A percentile compares a stretch with the other conserved stretches of the same genome.
phyloP scores from a whole-genome alignment of 2,329 filamentous ascomycete genomes.

The Xylariaceae sp. region DNA sequence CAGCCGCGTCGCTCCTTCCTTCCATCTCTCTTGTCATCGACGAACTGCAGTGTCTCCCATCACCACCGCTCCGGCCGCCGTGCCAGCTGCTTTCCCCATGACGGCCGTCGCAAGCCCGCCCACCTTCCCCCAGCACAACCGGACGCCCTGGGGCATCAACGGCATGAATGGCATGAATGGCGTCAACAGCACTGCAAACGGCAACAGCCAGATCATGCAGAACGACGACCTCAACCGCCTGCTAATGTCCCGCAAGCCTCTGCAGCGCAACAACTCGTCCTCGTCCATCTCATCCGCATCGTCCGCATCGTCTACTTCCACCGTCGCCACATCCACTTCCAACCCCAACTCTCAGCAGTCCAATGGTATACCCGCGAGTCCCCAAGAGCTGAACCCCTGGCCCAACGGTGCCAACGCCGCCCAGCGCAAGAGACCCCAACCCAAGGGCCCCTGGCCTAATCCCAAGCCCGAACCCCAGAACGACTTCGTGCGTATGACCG shows the following conservation, averaged over 20 bases:
- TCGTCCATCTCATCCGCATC: slow-evolving; percentile 72
- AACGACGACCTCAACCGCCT: slow-evolving; percentile 81
- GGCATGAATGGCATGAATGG: slow-evolving; percentile 32
- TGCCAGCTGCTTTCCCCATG: slow-evolving; percentile 45
- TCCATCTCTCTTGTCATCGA: slow-evolving; percentile 15
- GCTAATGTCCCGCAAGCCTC: slow-evolving; percentile 83
- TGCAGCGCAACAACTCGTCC: slow-evolving; percentile 85
- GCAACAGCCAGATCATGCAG: slow-evolving; percentile 56
- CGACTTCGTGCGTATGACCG: slow-evolving; percentile 44
- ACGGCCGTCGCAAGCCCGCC: slow-evolving; percentile 65
- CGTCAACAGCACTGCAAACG: slow-evolving; percentile 34
- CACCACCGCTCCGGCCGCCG: slow-evolving; percentile 14
- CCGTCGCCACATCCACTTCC: slow-evolving; percentile 59
- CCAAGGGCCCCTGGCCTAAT: slow-evolving; percentile 48
- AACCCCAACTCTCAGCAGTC: slow-evolving; percentile 41
- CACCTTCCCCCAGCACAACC: slow-evolving; percentile 59
- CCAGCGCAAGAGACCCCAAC: slow-evolving; percentile 49
- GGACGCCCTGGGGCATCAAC: slow-evolving; percentile 64
- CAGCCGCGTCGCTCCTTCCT: slow-evolving; percentile 10
- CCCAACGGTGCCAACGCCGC: slow-evolving; percentile 38
- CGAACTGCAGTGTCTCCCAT: slow-evolving; percentile 8
- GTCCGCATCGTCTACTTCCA: slow-evolving; percentile 58
- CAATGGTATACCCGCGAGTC: slow-evolving; percentile 48
- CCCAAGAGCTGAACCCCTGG: slow-evolving; percentile 50
- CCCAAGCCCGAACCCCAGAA: slow-evolving; percentile 44